Evolutionary conservation across 805 yeast genomes (phyloP).

Genomic region (Sugiyamaella marilandica): DNA sequence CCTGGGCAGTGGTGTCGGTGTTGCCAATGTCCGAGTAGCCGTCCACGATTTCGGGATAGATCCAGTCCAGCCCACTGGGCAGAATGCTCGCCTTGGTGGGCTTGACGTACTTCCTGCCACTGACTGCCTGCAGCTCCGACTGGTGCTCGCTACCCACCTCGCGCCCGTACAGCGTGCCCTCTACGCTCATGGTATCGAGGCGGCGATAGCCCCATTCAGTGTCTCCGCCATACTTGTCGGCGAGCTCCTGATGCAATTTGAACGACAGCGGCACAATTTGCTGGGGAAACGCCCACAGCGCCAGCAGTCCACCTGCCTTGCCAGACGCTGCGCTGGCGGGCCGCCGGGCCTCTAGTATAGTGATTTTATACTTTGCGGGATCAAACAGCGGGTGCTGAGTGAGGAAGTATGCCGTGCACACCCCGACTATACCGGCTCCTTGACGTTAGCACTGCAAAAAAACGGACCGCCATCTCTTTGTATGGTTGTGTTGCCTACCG

Average conservation of each 20-base stretch:
- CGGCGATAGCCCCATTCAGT: slow-evolving; percentile 90
- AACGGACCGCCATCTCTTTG: neutral
- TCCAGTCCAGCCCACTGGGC: slow-evolving; percentile 72
- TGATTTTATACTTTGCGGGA: slow-evolving; percentile 68
- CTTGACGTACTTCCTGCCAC: neutral
- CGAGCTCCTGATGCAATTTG: slow-evolving; percentile 74
- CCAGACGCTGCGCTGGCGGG: slow-evolving; percentile 98
- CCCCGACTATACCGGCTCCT: slow-evolving; percentile 93
- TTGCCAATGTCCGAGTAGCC: slow-evolving; percentile 82
- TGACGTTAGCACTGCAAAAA: slow-evolving; percentile 17
- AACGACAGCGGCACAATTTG: slow-evolving; percentile 88
- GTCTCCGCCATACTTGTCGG: slow-evolving; percentile 76
- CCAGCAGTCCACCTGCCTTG: slow-evolving; percentile 93
- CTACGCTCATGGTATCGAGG: slow-evolving; percentile 78
- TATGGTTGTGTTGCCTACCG: slow-evolving; percentile 38
- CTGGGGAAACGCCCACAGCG: slow-evolving; percentile 95
- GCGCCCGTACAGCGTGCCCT: slow-evolving; percentile 59
- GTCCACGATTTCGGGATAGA: slow-evolving; percentile 54
- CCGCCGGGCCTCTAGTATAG: slow-evolving; percentile 80
- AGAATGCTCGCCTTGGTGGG: slow-evolving; percentile 23
- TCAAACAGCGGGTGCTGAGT: slow-evolving; percentile 79
- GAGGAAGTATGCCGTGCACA: slow-evolving; percentile 85
- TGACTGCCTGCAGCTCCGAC: neutral
- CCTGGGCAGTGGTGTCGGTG: slow-evolving; percentile 87
- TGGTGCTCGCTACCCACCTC: neutral